These are phyloP conservation scores for Mycena kentingensis DNA, from an alignment of 768 basidiomycete species.

Conservation along the genomic window DNA sequence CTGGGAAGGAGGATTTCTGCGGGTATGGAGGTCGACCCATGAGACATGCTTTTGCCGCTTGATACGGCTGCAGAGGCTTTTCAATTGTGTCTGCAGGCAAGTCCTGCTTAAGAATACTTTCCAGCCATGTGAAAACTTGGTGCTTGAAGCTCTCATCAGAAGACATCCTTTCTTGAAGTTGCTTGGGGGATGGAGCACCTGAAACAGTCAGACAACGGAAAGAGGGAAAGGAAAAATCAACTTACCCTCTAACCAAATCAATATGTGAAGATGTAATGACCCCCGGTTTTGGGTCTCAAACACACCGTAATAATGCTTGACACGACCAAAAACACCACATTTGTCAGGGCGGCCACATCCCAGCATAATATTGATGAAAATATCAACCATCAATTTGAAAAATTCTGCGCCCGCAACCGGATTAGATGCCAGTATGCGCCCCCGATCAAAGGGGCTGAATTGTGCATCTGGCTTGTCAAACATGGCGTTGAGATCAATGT, in stretches of 20 bases:
- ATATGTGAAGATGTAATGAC: conserved; percentile 28
- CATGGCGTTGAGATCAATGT: too few relatives aligned
- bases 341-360: too few relatives aligned
- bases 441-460: too few relatives aligned
- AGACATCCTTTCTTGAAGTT: conserved; percentile 9
- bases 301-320: too few relatives aligned
- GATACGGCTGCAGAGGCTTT: not conserved
- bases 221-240: too few relatives aligned
- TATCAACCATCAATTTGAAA: too few relatives aligned
- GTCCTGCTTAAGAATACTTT: conserved; percentile 6
- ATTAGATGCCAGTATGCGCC: too few relatives aligned
- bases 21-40: conserved; percentile 14
- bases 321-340: too few relatives aligned
- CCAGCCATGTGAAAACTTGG: conserved; percentile 1
- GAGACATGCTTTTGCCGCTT: not conserved
- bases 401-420: too few relatives aligned
- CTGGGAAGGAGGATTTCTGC: not conserved
- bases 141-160: conserved; percentile 6
- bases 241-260: conserved; percentile 10
- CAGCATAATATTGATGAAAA: too few relatives aligned
- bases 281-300: conserved; percentile 35
- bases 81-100: conserved; percentile 3
- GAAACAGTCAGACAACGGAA: not conserved
- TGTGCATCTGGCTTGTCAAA: too few relatives aligned
- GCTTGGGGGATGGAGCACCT: conserved; percentile 14